Evolutionary conservation across 192 early-diverging fungal genomes (phyloP).

Genomic region (Backusella tarrabulga): DNA sequence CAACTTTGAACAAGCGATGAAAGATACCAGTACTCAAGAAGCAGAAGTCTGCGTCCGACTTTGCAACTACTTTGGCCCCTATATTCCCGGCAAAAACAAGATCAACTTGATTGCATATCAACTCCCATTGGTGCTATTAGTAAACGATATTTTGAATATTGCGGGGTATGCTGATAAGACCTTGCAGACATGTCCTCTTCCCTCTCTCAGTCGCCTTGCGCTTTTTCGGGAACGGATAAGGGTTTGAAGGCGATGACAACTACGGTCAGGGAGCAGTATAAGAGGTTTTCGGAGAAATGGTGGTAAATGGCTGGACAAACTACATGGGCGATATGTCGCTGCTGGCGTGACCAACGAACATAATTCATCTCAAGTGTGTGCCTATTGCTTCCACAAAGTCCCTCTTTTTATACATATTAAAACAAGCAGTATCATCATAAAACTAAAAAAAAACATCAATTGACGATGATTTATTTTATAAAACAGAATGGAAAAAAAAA

Average conservation of each 20-base stretch:
- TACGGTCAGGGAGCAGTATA: too few species aligned
- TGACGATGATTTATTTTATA: background rate
- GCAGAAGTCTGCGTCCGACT: background rate
- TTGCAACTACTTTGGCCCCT: background rate
- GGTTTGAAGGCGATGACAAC: too few species aligned
- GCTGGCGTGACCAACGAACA: too few species aligned
- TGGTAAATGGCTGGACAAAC: too few species aligned
- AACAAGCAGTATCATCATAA: too few species aligned
- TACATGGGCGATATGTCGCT: too few species aligned
- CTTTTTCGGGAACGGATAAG: constrained; percentile 98
- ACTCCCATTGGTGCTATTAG: background rate
- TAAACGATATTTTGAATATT: background rate
- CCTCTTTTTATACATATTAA: too few species aligned
- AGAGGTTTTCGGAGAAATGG: too few species aligned
- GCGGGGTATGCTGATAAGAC: background rate
- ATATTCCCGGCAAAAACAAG: background rate
- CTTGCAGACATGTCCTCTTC: background rate
- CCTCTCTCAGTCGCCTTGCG: constrained; percentile 33
- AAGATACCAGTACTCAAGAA: background rate
- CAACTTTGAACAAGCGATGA: background rate
- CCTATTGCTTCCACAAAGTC: too few species aligned
- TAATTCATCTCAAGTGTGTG: too few species aligned
- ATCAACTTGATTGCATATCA: background rate
- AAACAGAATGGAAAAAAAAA: background rate
- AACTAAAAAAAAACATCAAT: background rate